phyloP scores from a whole-genome alignment of 805 yeast species.

The Candida odintsovae region DNA sequence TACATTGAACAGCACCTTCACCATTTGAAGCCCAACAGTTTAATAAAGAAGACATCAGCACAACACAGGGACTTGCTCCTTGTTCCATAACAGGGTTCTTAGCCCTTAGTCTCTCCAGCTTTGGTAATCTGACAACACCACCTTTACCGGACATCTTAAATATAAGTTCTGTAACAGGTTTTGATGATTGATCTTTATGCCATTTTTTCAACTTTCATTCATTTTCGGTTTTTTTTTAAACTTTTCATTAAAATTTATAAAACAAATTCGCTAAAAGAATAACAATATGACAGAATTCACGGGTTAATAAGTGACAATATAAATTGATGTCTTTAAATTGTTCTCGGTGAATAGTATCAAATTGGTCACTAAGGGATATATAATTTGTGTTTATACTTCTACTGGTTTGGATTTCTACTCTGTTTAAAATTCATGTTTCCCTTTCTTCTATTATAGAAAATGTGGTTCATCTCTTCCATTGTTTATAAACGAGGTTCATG shows the following conservation, averaged over 20 bases:
- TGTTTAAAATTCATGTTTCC: no score
- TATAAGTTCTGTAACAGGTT: neutral
- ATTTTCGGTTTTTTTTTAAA: neutral
- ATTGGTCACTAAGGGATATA: neutral
- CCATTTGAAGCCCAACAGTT: slow-evolving; percentile 97
- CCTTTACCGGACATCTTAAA: slow-evolving; percentile 28
- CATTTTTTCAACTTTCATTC: neutral
- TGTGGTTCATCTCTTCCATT: no score
- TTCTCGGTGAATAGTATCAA: no score
- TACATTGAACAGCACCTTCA: slow-evolving; percentile 69
- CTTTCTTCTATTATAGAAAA: no score
- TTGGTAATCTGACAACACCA: slow-evolving; percentile 50
- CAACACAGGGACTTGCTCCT: slow-evolving; percentile 68
- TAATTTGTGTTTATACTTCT: no score
- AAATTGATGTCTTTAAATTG: no score
- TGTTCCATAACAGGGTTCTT: slow-evolving; percentile 54
- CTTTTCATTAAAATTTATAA: neutral
- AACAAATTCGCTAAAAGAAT: neutral
- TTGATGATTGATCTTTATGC: neutral
- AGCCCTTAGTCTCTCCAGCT: slow-evolving; percentile 67
- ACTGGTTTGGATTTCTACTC: no score
- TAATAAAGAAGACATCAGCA: slow-evolving; percentile 75
- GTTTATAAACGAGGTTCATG: no score
- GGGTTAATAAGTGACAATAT: neutral
- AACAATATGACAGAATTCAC: neutral